Percentiles rank a stretch among this genome's conserved stretches.
These are phyloP conservation scores for Trichoderma oligosporum DNA, from an alignment of 2,329 filamentous ascomycete species.

Conservation along the genomic window DNA sequence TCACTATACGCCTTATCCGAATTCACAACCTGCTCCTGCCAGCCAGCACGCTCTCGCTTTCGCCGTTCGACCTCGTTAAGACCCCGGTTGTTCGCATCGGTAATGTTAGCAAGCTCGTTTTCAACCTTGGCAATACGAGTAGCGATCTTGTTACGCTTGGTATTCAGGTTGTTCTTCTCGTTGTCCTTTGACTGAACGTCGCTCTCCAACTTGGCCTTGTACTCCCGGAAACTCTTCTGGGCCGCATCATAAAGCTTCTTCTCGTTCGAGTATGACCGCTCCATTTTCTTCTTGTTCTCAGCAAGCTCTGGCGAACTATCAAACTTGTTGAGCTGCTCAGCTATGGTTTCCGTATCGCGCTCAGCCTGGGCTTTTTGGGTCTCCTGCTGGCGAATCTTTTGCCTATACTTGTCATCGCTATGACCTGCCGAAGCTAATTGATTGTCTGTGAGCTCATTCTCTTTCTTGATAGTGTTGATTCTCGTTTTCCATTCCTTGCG, in stretches of 20 bases:
- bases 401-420: slow-evolving; percentile 70
- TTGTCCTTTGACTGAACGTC: slow-evolving; percentile 60
- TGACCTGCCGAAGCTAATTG: slow-evolving; percentile 66
- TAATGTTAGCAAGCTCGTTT: slow-evolving; percentile 66
- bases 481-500: slow-evolving; percentile 73
- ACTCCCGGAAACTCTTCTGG: slow-evolving; percentile 50
- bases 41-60: slow-evolving; percentile 47
- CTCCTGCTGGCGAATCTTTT: slow-evolving; percentile 71
- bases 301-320: slow-evolving; percentile 62
- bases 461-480: slow-evolving; percentile 64
- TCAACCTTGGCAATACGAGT: slow-evolving; percentile 69
- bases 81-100: slow-evolving; percentile 63
- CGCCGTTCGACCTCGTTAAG: slow-evolving; percentile 61
- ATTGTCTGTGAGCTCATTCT: slow-evolving; percentile 65
- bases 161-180: slow-evolving; percentile 60
- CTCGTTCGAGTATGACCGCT: slow-evolving; percentile 51
- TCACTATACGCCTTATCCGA: slow-evolving; percentile 46
- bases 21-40: slow-evolving; percentile 45
- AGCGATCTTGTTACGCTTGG: slow-evolving; percentile 69
- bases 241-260: slow-evolving; percentile 59
- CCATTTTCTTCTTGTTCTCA: slow-evolving; percentile 52
- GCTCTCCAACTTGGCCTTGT: slow-evolving; percentile 59
- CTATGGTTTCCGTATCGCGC: slow-evolving; percentile 52
- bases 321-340: slow-evolving; percentile 58
- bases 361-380: slow-evolving; percentile 67